These are phyloP conservation scores for Microcyclosporella mali DNA, from an alignment of 2,329 filamentous ascomycete genomes.

Conservation along the genomic window DNA sequence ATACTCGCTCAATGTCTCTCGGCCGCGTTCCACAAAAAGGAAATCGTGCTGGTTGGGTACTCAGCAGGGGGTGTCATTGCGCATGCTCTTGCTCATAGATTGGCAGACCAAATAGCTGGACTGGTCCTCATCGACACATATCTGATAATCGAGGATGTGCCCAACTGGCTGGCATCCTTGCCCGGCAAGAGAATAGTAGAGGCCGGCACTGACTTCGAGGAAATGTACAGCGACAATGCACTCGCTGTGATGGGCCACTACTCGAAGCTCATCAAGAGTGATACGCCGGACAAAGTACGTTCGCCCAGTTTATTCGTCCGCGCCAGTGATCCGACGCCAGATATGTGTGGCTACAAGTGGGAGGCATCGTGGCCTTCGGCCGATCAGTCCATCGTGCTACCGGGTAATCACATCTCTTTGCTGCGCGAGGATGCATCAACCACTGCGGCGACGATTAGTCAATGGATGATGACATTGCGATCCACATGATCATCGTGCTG, in stretches of 20 bases:
- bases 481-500: no score
- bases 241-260: background rate
- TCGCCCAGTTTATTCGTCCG: no score
- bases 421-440: no score
- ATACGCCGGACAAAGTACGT: no score
- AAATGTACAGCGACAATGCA: background rate
- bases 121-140: background rate
- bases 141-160: background rate
- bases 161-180: background rate
- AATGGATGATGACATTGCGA: no score
- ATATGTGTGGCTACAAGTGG: no score
- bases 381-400: no score
- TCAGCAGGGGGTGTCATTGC: background rate
- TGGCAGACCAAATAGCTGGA: background rate
- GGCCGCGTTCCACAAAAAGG: background rate
- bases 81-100: background rate
- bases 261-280: background rate
- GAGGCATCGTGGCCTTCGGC: no score
- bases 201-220: no score
- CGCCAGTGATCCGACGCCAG: no score
- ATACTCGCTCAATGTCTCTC: background rate
- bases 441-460: no score
- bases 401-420: no score
- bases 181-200: background rate
- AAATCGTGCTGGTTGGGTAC: background rate